phyloP scores from a whole-genome alignment of 108 stramenopile genomes.

The Nitzschia sp. region DNA sequence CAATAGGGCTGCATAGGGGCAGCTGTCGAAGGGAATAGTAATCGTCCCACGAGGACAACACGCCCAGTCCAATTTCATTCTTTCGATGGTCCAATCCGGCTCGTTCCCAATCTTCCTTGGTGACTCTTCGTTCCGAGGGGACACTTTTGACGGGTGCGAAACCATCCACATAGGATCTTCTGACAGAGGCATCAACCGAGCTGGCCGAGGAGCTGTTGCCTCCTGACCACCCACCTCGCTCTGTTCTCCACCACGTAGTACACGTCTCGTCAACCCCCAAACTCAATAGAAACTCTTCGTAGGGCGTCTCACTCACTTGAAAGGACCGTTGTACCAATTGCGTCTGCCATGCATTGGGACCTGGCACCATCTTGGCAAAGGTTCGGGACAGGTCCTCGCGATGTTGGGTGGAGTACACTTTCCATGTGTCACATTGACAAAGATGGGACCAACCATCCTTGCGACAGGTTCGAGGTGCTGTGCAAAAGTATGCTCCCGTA shows the following conservation, averaged over 20 bases:
- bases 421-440: constrained; percentile 80
- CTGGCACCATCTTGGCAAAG: constrained; percentile 25
- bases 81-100: constrained; percentile 3
- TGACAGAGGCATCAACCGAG: constrained; percentile 49
- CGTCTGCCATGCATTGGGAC: constrained; percentile 45
- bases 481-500: constrained; percentile 75
- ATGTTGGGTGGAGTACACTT: constrained; percentile 47
- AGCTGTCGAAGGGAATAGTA: constrained; percentile 71
- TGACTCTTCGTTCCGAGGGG: constrained; percentile 56
- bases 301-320: constrained; percentile 58
- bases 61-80: constrained; percentile 50
- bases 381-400: constrained; percentile 61
- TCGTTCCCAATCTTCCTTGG: constrained; percentile 35
- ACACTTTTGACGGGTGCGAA: constrained; percentile 54
- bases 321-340: constrained; percentile 47
- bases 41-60: constrained; percentile 65
- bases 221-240: constrained; percentile 75
- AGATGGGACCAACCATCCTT: constrained; percentile 69
- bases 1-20: constrained; percentile 61
- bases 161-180: constrained; percentile 61
- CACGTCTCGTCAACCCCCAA: constrained; percentile 27
- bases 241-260: constrained; percentile 69
- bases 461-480: constrained; percentile 37
- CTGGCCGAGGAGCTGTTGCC: constrained; percentile 60
- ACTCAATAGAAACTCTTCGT: constrained; percentile 46